Evolutionary conservation across 768 basidiomycete genomes (phyloP), one percentile per base, ranked within the genome.

Genomic region (Lentinula sp.): DNA sequence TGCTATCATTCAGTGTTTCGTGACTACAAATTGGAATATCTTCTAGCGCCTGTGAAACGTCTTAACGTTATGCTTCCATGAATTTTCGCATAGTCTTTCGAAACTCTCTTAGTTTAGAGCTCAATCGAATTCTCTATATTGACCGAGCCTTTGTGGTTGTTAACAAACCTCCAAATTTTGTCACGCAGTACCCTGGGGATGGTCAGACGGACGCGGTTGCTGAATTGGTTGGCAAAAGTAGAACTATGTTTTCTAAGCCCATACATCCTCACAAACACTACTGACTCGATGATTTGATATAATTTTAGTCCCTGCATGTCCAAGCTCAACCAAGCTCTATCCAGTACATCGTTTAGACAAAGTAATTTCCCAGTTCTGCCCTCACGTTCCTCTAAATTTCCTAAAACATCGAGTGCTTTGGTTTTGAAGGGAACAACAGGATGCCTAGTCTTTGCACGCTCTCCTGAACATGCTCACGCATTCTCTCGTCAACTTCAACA

Each of bases 291-390:
- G 23, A 16, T 51, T 56, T 33, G 60, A 46, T 57, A 20, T 5
- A 6, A 48, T 58, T 8, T 15, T 48, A 57, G 59, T 49, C 18
- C 37, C 15, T 46, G 39, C 62, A 60, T 61, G 62, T 51, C 65
- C 65, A 66, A 59, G 60, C 75, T 81, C 59, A 72, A 75, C 54
- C 28, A 61, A 70, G n/a, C 85, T 81, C 6, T 74, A 74, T 57
- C 73, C 81, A 6, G 80, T 88, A 20, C 88, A 90, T 67, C 80
- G 88, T 13, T 77, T 90, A 4, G 87, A 89, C 73, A 86, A 85
- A 76, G 88, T 84, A 28, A 15, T 69, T 64, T 15, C 35, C 54
- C 37, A 20, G n/a, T 23, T 48, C n/a, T 41, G 23, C 15, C 10
- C 7, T 15, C 45, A 58, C 10, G 28, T 49, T 6, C 23, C 59